Base-by-base conservation (phyloP, 495 filamentous ascomycete species). In the Xylaria acuta region DNA sequence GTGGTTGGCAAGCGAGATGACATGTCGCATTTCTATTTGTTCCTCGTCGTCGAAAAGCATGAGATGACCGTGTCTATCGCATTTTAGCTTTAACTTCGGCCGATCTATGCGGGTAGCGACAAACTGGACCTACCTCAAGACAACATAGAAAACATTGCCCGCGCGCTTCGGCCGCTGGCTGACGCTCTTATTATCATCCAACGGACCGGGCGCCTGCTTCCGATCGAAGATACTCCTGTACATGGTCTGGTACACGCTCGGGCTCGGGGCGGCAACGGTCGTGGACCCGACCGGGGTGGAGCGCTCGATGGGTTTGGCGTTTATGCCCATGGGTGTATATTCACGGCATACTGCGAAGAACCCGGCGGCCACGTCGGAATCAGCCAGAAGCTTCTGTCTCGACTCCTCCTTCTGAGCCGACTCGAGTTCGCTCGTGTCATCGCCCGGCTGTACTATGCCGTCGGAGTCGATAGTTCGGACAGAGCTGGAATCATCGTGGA, bases 161-260 rank as follows among this genome's bases (percentile, higher is more conserved):
- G 92, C 90, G 75, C 89, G 90, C 80, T 91, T 94, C 58, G 86
- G 87, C 54, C 87, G 88, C 80, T 90, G 92, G 70, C 87, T 86
- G 70, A 72, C 78, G 40, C 67, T 72, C 56, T 80, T 83, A 73
- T 84, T 83, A 62, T 82, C 82, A 67, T 87, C 85, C 16, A 86
- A 66, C 6, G 86, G 86, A 9, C 82, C 84, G 3, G 87, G 80
- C 1, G 74, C 81, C 71, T 87, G 84, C 75, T 92, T 95, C 62
- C 96, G 88, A 73, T 98, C 95, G 78, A 99, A 99, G 58, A 99
- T 89, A 80, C 93, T 97, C 75, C 94, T 86, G 80, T 98, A 98
- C 96, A 99, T 97, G 79, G 92, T 90, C 86, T 98, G 97, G 77
- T 98, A 98, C 36, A 99, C 95, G 76, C 93, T 97, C 49, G 92